Evolutionary conservation across 768 basidiomycete species (phyloP).

Genomic region (Leccinum pellstonianum): DNA sequence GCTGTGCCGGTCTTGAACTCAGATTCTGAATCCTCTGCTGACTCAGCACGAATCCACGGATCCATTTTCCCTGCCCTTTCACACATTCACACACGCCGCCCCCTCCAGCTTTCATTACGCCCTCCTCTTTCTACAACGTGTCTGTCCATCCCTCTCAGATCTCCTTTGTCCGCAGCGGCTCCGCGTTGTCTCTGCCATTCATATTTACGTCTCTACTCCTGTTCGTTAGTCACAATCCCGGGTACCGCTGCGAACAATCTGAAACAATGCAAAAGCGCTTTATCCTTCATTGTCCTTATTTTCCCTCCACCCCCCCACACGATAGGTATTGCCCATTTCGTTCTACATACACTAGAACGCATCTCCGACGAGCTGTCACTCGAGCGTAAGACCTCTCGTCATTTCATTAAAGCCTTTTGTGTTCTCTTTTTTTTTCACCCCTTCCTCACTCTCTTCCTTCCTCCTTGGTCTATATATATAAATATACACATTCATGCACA

Average conservation of each 20-base stretch:
- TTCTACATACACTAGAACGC: background rate
- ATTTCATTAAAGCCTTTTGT: constrained; percentile 1
- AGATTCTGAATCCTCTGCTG: constrained; percentile 21
- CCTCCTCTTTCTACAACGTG: constrained; percentile 20
- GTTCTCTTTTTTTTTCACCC: background rate
- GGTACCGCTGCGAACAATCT: background rate
- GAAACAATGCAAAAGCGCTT: constrained; percentile 7
- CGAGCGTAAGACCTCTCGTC: constrained; percentile 5
- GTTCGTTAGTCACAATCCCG: constrained; percentile 15
- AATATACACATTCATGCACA: background rate
- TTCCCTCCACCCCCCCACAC: constrained; percentile 4
- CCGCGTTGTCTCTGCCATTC: constrained; percentile 10
- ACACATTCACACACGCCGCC: constrained; percentile 3
- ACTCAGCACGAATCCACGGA: constrained; percentile 21
- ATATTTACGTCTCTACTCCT: constrained; percentile 18
- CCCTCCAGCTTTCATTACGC: constrained; percentile 15
- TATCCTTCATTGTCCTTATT: constrained; percentile 1
- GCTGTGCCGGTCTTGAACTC: constrained; percentile 25
- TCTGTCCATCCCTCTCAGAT: background rate
- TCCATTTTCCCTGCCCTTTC: constrained; percentile 2
- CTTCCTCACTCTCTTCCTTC: background rate
- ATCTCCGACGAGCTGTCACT: background rate
- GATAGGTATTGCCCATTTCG: background rate
- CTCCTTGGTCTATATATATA: background rate
- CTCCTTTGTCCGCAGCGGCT: constrained; percentile 9